Base-by-base conservation (phyloP, 1,284 basidiomycete genomes). In the Anthracocystis walkeri region DNA sequence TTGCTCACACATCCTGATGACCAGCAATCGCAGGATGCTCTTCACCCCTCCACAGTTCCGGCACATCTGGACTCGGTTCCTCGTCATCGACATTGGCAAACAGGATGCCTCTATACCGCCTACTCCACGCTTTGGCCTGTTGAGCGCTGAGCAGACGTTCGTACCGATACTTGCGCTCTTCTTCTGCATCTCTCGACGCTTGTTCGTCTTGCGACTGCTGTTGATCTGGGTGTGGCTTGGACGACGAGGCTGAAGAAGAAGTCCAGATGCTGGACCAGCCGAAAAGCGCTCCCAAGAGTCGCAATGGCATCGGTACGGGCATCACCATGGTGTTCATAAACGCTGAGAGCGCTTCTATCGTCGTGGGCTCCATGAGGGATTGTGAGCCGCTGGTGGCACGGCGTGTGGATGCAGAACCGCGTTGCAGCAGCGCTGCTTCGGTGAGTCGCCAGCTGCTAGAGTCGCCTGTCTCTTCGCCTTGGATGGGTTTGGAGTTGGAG, bases 281-380 rank as follows among this genome's bases (percentile, higher is more conserved):
- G 25, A 71, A 61, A 20, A 75, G 40, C 38, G 73, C 73, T 6
- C 73, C 73, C 1, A 75, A 58, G 49, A 75, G 20, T 1, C 73
- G 60, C 50, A 75, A 61, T 0, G 73, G 73, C 64, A 75, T 75
- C 48, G 73, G 73, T 6, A 75, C 73, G 8, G 73, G 73, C 67
- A 75, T 75, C n/a, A 70, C 67, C 57, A 74, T 65, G n/a, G 64
- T 75, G 33, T 75, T 75, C 52, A 75, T 62, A 6, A 75, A 71
- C n/a, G 73, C 67, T 3, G 64, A 67, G 0, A 75, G 44, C 29
- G 73, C 73, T 42, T 75, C 73, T 57, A 67, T 75, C 20, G 73
- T 75, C 4, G 73, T 75, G 1, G 73, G 73, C 38, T 75, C 73
- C 64, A 71, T 61, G 8, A 67, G 45, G 29, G 62, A 62, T 3